Base-by-base conservation (phyloP, 768 basidiomycete genomes). In the Termitomyces eurrhizus region DNA sequence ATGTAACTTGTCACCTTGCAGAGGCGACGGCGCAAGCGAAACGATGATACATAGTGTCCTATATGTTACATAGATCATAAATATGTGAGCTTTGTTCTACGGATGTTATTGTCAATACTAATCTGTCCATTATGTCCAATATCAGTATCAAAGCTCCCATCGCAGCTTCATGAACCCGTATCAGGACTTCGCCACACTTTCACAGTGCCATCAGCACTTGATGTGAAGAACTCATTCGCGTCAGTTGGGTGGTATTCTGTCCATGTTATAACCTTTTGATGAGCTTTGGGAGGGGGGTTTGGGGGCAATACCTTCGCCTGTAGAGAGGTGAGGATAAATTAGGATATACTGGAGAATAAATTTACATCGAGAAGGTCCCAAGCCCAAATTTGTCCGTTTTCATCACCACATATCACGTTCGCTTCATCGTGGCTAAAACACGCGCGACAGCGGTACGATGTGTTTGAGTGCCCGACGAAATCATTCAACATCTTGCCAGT, bases 321-420 rank as follows among this genome's bases (percentile, higher is more conserved):
- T 26, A 24, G 11, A 61, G 56, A 48, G 53, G 51, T 62, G 29
- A 57, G 56, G 24, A n/a, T 18, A 53, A 11, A 35, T 16, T 1
- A 33, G 26, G 48, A 52, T 48, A 29, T 44, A 56, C 61, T 63
- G 18, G 64, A 52, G 42, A 51, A 36, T 53, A 49, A 61, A 48
- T 72, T 69, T 73, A 95, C 95, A 71, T 93, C 90, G 24, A 98
- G 83, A 61, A 98, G 77, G 66, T 96, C 93, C 95, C 95, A 99
- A 45, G 85, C 85, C 93, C 93, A 97, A 3, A 99, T 77, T 62
- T 74, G 76, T 0, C 97, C 97, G 8, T 88, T 82, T 73, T 98
- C 97, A 69, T 98, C 97, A 9, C 97, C 97, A 62, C 85, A 88
- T 5, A 96, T 70, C 16, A 98, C 86, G 29, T 72, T 84, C 8